Conservation (phyloP, 2,329 filamentous ascomycete species). For the Aspergillus hiratsukae region DNA sequence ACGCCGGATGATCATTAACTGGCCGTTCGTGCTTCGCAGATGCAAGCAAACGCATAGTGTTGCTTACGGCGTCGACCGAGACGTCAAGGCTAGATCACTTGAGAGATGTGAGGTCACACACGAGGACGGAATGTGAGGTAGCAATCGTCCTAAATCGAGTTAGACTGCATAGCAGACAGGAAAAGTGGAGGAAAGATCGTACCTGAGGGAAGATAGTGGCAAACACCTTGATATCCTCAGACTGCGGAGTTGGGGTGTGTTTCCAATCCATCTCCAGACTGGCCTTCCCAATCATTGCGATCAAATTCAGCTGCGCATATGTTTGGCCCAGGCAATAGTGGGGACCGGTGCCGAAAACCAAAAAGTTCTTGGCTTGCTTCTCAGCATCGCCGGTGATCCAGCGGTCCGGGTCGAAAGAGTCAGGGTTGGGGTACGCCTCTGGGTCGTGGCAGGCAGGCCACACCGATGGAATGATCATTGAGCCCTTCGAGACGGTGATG, state of each 20-base stretch:
- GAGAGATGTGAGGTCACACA: slow-evolving; percentile 21
- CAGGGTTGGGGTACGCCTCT: slow-evolving; percentile 85
- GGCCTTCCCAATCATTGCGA: slow-evolving; percentile 85
- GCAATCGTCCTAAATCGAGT: slow-evolving; percentile 67
- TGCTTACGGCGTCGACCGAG: background rate
- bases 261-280: slow-evolving; percentile 83
- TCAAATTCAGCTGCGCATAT: slow-evolving; percentile 85
- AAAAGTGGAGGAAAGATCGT: slow-evolving; percentile 5
- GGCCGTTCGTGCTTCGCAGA: background rate
- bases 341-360: slow-evolving; percentile 92
- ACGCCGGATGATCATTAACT: slow-evolving; percentile 9
- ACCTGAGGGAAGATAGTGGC: slow-evolving; percentile 97
- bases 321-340: slow-evolving; percentile 95
- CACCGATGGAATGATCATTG: slow-evolving; percentile 90
- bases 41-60: background rate
- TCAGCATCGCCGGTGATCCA: slow-evolving; percentile 90
- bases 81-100: background rate
- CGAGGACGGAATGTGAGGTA: slow-evolving; percentile 64
- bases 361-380: slow-evolving; percentile 89
- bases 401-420: slow-evolving; percentile 82
- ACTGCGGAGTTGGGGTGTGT: slow-evolving; percentile 75
- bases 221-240: slow-evolving; percentile 97
- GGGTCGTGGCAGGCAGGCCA: slow-evolving; percentile 89
- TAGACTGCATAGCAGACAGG: slow-evolving; percentile 13
- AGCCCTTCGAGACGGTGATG: slow-evolving; percentile 91